Conservation (phyloP, 495 filamentous ascomycete species). For the Tuber calosporum region DNA sequence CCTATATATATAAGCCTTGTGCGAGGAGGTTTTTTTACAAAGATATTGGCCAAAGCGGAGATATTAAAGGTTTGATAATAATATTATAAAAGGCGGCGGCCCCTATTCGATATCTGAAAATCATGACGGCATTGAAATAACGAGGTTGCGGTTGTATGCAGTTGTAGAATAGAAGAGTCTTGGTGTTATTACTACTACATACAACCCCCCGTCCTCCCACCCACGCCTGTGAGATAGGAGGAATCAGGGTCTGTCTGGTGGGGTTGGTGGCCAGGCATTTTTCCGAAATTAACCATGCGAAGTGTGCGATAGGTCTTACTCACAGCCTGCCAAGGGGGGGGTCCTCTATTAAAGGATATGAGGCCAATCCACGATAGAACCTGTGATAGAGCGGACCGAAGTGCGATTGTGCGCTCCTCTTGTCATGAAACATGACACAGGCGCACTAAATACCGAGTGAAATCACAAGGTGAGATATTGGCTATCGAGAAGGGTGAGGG, state of each 20-base stretch:
- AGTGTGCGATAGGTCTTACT: not conserved
- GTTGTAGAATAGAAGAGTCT: no score
- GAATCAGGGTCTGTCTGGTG: not conserved
- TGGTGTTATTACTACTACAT: not conserved
- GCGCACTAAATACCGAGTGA: not conserved
- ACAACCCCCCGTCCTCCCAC: not conserved
- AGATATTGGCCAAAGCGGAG: not conserved
- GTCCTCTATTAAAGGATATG: not conserved
- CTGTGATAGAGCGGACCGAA: not conserved
- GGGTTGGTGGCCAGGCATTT: not conserved
- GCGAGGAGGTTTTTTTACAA: not conserved
- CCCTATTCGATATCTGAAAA: not conserved
- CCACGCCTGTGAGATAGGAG: not conserved
- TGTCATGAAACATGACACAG: not conserved
- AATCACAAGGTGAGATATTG: not conserved
- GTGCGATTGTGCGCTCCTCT: not conserved
- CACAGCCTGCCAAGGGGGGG: not conserved
- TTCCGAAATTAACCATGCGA: not conserved
- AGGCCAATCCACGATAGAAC: not conserved
- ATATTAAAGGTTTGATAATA: not conserved
- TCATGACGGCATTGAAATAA: conserved; percentile 2
- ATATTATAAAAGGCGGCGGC: not conserved
- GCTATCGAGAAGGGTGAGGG: not conserved
- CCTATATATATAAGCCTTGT: not conserved
- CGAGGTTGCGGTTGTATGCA: not conserved